Evolutionary conservation across 2,329 filamentous ascomycete species (phyloP), one percentile per base, ranked within the genome.

Genomic region (Aspergillus sp.): DNA sequence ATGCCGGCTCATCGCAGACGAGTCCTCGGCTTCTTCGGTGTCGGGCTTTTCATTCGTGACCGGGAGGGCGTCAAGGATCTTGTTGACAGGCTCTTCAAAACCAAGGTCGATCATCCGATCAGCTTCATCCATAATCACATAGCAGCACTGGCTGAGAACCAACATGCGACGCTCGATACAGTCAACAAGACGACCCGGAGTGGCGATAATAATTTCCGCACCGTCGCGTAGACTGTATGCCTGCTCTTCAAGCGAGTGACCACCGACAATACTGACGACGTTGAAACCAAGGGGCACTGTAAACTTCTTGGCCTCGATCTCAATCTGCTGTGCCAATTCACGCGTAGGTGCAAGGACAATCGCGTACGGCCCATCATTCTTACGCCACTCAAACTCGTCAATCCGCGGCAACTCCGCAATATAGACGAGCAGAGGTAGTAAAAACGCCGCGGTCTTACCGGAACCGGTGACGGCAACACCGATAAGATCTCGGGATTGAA

Each of bases 21-120:
- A 83, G 73, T 98, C 87, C 77, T 99, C 95, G 6, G 95, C 95
- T 57, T 91, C 92, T 13, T 98, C 94, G 0, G 87, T 91, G 77
- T 99, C 95, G 0, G 95, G 95, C 77, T 98, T 99, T 77, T 97
- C 92, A 77, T 99, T 98, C 54, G 85, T 84, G 7, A 97, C 92
- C 0, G 95, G 95, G 2, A 99, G 85, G 1, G 95, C 94, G 69
- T 97, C 93, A 50, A 99, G 88, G 70, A 99, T 99, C 79, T 96
- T 96, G 79, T 97, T 98, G 62, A 99, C 92, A 0, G 93, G 91
- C 72, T 98, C 95, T 79, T 99, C 95, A 75, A 99, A 99, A 50
- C 95, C 95, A 64, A 98, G 87, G 75, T 99, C 95, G 66, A 99
- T 96, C 95, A 99, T 99, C 59, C 94, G 91, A 80, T 99, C 95